Percentiles rank a stretch among this genome's conserved stretches.
Evolutionary conservation across 495 filamentous ascomycete genomes (phyloP).

Genomic region (Aspergillus conjunctus): DNA sequence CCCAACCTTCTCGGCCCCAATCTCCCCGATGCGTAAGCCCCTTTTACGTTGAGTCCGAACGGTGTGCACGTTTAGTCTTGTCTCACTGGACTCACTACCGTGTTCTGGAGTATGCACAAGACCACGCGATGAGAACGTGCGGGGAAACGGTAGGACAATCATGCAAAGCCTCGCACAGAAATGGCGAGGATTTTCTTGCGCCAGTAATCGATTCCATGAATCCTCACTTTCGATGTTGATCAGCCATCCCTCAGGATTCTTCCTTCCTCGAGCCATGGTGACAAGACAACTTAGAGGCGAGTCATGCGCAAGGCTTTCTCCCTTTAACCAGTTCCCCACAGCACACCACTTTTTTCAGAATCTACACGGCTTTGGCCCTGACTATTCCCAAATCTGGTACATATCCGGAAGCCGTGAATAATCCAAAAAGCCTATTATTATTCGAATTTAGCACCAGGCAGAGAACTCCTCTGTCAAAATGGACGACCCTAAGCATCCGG

Average conservation of each 20-base stretch:
- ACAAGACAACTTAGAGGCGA: background rate
- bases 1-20: no score
- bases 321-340: background rate
- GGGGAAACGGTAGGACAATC: background rate
- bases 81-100: background rate
- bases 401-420: conserved; percentile 5
- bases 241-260: conserved; percentile 3
- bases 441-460: background rate
- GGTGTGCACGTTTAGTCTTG: no score
- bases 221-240: background rate
- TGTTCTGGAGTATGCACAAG: background rate
- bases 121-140: conserved; percentile 6
- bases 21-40: no score
- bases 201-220: background rate
- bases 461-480: background rate
- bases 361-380: background rate
- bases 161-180: background rate
- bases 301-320: background rate
- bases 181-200: background rate
- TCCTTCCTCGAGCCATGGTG: background rate
- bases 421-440: background rate
- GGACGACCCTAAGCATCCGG: no score
- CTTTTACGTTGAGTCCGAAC: no score
- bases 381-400: conserved; percentile 17
- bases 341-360: background rate